phyloP scores from a whole-genome alignment of 805 yeast genomes.

The Ogataea parapolymorpha region DNA sequence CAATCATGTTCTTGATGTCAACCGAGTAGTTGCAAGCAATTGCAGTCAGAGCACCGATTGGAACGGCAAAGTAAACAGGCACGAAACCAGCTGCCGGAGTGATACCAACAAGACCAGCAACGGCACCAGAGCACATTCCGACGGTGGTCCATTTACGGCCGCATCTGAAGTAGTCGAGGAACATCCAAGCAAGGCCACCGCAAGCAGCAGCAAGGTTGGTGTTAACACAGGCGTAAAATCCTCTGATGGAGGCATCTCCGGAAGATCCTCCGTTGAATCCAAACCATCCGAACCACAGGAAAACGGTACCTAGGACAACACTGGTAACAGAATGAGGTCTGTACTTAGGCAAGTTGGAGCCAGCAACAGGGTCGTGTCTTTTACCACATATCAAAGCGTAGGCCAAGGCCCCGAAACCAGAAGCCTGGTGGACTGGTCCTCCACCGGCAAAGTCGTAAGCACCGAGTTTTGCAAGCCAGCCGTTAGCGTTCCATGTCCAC shows the following conservation, averaged over 20 bases:
- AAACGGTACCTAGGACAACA: constrained; percentile 87
- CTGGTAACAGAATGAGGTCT: constrained; percentile 91
- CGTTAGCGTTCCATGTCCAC: constrained; percentile 96
- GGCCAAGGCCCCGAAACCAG: constrained; percentile 93
- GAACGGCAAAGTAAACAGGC: constrained; percentile 84
- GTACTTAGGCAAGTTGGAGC: constrained; percentile 74
- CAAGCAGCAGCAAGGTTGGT: constrained; percentile 91
- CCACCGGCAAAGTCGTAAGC: constrained; percentile 97
- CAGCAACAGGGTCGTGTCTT: constrained; percentile 78
- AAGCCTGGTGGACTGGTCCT: constrained; percentile 94
- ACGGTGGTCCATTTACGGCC: constrained; percentile 91
- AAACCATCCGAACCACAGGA: constrained; percentile 98
- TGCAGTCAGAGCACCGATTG: constrained; percentile 78
- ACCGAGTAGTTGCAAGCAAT: constrained; percentile 81
- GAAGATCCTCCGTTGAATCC: constrained; percentile 99
- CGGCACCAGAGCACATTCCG: constrained; percentile 90
- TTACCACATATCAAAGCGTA: constrained; percentile 90
- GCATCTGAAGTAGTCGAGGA: constrained; percentile 80
- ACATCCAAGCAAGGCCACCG: constrained; percentile 94
- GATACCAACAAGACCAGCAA: constrained; percentile 91
- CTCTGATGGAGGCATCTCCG: constrained; percentile 88
- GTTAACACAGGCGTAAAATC: constrained; percentile 90
- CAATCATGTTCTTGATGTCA: constrained; percentile 66
- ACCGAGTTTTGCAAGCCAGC: constrained; percentile 85
- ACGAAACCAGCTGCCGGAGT: constrained; percentile 98